Base-by-base conservation (phyloP, 495 filamentous ascomycete species). In the Talaromyces liani region DNA sequence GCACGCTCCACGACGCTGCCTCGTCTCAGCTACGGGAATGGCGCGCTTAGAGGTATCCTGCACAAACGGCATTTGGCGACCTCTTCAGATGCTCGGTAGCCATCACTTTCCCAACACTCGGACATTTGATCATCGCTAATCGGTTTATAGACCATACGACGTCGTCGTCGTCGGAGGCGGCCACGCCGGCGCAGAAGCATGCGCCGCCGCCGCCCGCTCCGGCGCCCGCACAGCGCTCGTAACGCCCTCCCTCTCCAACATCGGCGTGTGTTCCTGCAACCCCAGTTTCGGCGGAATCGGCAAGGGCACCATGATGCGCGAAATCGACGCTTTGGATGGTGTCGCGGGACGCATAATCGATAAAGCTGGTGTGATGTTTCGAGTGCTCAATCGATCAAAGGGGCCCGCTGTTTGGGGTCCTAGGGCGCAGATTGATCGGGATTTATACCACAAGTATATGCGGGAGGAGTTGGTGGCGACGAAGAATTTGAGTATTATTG, bases 381-480 rank as follows among this genome's bases (percentile, higher is more conserved):
- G 87, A 56, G 82, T 95, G 6, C 75, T 98, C 65, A 98, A 98
- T 73, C 75, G 85, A 27, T 91, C 83, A 49, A 98, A 98, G 68
- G 94, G 94, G 0, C 91, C 93, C 3, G 94, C 95, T 6, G 94
- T 98, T 62, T 98, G 94, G 94, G 94, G 93, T 16, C 94, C 92
- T 2, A 84, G 94, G 62, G 94, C 94, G 61, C 94, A 98, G 79
- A 98, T 98, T 72, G 94, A 98, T 75, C 85, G 94, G 62, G 85
- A 85, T 60, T 78, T 98, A 29, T 98, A 98, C 74, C 88, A 91
- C 76, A 88, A 85, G 69, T 83, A 95, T 71, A 98, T 98, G 94
- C 86, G 85, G 62, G 89, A 91, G 69, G 94, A 98, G 76, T 82
- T 98, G 64, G 72, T 82, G 58, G 71, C 79, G 3, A 97, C 95